A percentile compares a stretch with the other conserved stretches of the same genome.
These are phyloP conservation scores for Neurospora terricola DNA, from an alignment of 495 filamentous ascomycete species.

Conservation along the genomic window DNA sequence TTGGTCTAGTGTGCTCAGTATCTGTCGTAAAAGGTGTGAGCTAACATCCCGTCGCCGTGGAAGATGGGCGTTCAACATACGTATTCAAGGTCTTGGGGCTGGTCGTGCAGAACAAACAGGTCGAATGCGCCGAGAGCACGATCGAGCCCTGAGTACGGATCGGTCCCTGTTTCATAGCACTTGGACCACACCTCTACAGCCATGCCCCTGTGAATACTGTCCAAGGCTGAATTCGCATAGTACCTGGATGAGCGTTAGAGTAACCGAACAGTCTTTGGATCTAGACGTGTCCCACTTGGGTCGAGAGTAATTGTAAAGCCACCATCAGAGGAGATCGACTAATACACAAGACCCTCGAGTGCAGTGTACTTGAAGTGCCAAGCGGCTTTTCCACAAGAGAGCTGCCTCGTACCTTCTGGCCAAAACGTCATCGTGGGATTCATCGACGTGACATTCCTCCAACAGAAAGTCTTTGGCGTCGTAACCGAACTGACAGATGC, in stretches of 20 bases:
- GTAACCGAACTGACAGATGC: constrained; percentile 63
- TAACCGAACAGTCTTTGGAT: background rate
- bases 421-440: constrained; percentile 62
- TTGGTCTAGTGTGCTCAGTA: constrained; percentile 50
- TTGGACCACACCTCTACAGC: constrained; percentile 69
- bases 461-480: constrained; percentile 83
- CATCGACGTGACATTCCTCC: constrained; percentile 46
- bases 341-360: background rate
- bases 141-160: constrained; percentile 43
- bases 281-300: background rate
- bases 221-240: constrained; percentile 61
- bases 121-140: constrained; percentile 73
- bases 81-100: constrained; percentile 62
- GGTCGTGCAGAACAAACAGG: constrained; percentile 68
- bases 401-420: constrained; percentile 56
- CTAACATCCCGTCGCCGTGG: constrained; percentile 1
- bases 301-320: background rate
- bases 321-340: background rate
- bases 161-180: constrained; percentile 22
- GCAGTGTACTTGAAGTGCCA: background rate
- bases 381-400: background rate
- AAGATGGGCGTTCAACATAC: constrained; percentile 30
- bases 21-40: constrained; percentile 24
- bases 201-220: constrained; percentile 68
- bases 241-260: constrained; percentile 40